A percentile compares a stretch with the other conserved stretches of the same genome.
phyloP scores from a whole-genome alignment of 1,284 basidiomycete genomes.

The Rugosomyces carneus region DNA sequence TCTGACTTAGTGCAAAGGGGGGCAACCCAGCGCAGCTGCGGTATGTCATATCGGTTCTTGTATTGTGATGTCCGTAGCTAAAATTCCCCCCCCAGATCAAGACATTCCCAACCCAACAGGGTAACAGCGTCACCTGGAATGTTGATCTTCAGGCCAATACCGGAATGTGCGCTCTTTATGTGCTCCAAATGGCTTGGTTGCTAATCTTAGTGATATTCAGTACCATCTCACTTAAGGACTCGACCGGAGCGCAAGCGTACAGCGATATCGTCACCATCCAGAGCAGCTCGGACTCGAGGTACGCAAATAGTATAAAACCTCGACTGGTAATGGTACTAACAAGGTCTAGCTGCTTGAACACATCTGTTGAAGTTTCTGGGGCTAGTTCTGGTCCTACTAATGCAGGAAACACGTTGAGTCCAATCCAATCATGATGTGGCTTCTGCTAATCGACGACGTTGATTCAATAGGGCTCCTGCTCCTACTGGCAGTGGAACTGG shows the following conservation, averaged over 20 bases:
- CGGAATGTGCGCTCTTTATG: constrained; percentile 40
- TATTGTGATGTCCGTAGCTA: background rate
- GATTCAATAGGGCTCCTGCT: constrained; percentile 13
- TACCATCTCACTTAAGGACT: constrained; percentile 51
- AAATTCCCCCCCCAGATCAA: constrained; percentile 36
- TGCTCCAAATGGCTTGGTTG: background rate
- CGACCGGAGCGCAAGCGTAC: constrained; percentile 49
- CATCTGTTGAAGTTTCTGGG: constrained; percentile 10
- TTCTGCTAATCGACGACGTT: constrained; percentile 1
- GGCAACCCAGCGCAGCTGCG: constrained; percentile 47
- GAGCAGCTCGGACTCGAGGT: constrained; percentile 36
- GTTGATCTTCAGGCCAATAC: constrained; percentile 50
- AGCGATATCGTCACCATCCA: constrained; percentile 49
- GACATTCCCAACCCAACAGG: constrained; percentile 43
- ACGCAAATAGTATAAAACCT: constrained; percentile 5
- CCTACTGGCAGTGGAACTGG: constrained; percentile 5
- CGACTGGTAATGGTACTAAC: background rate
- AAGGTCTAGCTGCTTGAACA: constrained; percentile 20
- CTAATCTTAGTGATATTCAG: constrained; percentile 28
- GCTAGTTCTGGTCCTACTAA: constrained; percentile 7
- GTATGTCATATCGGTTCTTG: constrained; percentile 32
- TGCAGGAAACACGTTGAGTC: constrained; percentile 12
- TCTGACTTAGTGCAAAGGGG: constrained; percentile 33
- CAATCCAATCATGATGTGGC: constrained; percentile 6
- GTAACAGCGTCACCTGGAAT: constrained; percentile 52